phyloP scores from a whole-genome alignment of 140 eudicot species.

The Cichorium intybus region DNA sequence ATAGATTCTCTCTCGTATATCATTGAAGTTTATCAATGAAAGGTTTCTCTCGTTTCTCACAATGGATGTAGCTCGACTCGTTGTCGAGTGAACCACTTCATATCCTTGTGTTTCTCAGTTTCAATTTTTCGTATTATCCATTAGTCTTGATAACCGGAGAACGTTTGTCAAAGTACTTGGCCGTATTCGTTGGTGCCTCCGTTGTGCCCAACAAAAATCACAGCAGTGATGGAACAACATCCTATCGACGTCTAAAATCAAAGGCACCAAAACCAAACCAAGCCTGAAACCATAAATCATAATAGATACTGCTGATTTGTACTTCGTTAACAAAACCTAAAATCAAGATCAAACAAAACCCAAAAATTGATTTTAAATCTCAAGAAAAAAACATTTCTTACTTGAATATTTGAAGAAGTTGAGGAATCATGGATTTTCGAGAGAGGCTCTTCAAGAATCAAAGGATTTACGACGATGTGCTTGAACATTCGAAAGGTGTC shows the following conservation, averaged over 20 bases:
- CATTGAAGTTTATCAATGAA: no score
- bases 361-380: not conserved
- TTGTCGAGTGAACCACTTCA: no score
- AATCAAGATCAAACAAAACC: constrained; percentile 2
- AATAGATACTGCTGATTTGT: not conserved
- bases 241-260: not conserved
- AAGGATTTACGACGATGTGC: not conserved
- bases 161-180: no score
- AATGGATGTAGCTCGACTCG: no score
- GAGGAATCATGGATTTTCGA: constrained; percentile 1
- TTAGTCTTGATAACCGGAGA: no score
- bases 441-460: not conserved
- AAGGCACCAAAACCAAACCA: not conserved
- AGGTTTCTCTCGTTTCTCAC: no score
- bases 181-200: no score
- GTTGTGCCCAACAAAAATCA: not conserved
- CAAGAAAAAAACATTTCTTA: not conserved
- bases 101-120: no score
- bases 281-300: not conserved
- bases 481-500: not conserved
- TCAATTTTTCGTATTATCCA: no score
- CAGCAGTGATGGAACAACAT: not conserved
- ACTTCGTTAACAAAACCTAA: not conserved
- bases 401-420: not conserved
- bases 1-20: no score